These are phyloP conservation scores for Selaginella tamariscina DNA, from an alignment of 75 land plant genomes.

Conservation along the genomic window DNA sequence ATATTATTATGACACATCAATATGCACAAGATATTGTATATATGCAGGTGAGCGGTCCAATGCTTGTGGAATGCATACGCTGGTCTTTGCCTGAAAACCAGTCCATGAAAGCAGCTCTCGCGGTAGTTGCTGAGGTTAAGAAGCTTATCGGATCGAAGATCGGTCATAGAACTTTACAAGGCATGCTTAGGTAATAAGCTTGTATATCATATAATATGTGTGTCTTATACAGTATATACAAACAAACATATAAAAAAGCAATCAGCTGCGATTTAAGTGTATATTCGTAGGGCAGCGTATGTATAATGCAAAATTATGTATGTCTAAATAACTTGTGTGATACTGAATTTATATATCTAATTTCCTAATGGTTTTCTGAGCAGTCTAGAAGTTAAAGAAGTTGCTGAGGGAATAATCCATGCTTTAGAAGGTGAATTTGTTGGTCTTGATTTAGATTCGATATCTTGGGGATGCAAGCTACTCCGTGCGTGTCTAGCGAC, in stretches of 20 bases:
- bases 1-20: neutral
- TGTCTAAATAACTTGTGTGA: no score
- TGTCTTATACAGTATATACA: no score
- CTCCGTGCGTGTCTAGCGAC: conserved; percentile 27
- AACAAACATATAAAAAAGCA: no score
- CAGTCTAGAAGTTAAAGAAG: conserved; percentile 29
- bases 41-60: conserved; percentile 21
- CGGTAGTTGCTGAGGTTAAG: conserved; percentile 11
- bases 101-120: conserved; percentile 20
- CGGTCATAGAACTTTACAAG: conserved; percentile 18
- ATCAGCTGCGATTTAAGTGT: no score
- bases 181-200: neutral
- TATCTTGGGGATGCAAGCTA: conserved; percentile 20
- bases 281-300: no score
- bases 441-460: conserved; percentile 17
- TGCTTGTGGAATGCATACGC: conserved; percentile 27
- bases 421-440: conserved; percentile 18
- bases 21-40: neutral
- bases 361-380: neutral
- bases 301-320: no score
- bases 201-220: neutral
- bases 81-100: conserved; percentile 21
- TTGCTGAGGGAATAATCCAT: conserved; percentile 17
- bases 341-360: neutral
- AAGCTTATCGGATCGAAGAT: conserved; percentile 21